Percentiles rank a stretch among this genome's conserved stretches.
phyloP scores from a whole-genome alignment of 257 asterid genomes.

The Scutellaria barbata region DNA sequence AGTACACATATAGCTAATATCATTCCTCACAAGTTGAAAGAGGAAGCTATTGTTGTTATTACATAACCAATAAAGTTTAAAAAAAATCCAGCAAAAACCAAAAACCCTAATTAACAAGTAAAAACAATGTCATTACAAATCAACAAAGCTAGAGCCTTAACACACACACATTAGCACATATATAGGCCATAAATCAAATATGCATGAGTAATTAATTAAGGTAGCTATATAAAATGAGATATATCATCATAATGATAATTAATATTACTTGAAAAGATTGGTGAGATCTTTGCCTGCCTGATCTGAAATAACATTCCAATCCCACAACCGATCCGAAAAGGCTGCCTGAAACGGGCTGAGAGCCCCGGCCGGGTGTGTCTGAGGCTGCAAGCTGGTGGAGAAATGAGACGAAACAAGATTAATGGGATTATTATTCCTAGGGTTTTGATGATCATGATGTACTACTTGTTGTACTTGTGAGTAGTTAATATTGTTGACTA shows the following conservation, averaged over 20 bases:
- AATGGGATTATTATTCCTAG: constrained; percentile 20
- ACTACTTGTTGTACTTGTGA: constrained; percentile 32
- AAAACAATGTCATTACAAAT: too few species aligned
- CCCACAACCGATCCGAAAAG: constrained; percentile 70
- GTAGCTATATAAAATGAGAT: too few species aligned
- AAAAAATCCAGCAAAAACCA: too few species aligned
- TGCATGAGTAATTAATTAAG: background rate
- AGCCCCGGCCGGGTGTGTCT: constrained; percentile 10
- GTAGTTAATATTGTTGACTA: constrained; percentile 44
- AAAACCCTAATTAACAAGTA: too few species aligned
- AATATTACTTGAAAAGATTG: constrained; percentile 45
- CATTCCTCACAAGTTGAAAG: too few species aligned
- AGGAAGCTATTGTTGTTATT: too few species aligned
- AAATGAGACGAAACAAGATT: constrained; percentile 37
- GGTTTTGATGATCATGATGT: constrained; percentile 34
- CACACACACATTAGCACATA: too few species aligned
- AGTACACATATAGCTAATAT: too few species aligned
- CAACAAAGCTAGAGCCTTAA: too few species aligned
- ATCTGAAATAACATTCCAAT: constrained; percentile 57
- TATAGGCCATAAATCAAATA: too few species aligned
- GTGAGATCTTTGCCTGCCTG: constrained; percentile 38
- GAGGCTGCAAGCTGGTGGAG: constrained; percentile 38
- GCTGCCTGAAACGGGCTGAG: constrained; percentile 44
- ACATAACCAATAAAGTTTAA: too few species aligned
- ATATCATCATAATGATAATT: background rate